phyloP scores from a whole-genome alignment of 2,329 filamentous ascomycete species.

The Paraphaeosphaeria sporulosa region DNA sequence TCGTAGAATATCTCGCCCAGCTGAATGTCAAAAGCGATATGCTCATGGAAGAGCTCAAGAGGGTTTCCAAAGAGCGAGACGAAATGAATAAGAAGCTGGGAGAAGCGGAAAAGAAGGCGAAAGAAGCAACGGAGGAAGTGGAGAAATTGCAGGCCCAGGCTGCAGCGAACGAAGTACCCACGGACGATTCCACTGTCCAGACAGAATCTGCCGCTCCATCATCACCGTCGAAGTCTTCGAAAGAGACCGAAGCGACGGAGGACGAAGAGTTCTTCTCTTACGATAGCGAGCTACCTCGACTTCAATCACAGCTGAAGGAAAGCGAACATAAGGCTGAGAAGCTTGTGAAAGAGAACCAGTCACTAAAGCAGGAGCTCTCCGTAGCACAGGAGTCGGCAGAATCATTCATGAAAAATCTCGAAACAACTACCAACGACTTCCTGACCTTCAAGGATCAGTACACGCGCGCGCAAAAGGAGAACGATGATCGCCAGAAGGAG shows the following conservation, averaged over 20 bases:
- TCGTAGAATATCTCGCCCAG: constrained; percentile 91
- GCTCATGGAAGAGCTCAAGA: constrained; percentile 91
- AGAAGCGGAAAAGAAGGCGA: constrained; percentile 70
- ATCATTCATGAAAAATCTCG: constrained; percentile 63
- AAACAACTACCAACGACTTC: constrained; percentile 71
- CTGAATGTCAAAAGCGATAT: constrained; percentile 86
- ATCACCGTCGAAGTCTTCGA: constrained; percentile 32
- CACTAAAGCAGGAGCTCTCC: constrained; percentile 73
- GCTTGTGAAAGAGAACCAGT: constrained; percentile 73
- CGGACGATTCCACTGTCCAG: constrained; percentile 38
- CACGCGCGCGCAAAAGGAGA: constrained; percentile 50
- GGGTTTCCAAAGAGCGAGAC: constrained; percentile 83
- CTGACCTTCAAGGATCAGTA: constrained; percentile 62
- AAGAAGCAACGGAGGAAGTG: constrained; percentile 70
- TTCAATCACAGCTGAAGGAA: constrained; percentile 77
- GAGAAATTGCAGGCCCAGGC: constrained; percentile 57
- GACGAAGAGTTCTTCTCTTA: constrained; percentile 86
- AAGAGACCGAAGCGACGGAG: constrained; percentile 38
- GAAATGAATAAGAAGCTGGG: constrained; percentile 78
- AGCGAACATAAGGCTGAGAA: constrained; percentile 74
- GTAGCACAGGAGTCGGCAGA: constrained; percentile 71
- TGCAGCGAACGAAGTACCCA: constrained; percentile 22
- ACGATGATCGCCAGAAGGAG: constrained; percentile 37
- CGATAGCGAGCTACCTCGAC: constrained; percentile 81
- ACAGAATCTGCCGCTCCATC: constrained; percentile 36